Percentiles rank a stretch among this genome's conserved stretches.
These are phyloP conservation scores for Hysterangium stoloniferum DNA, from an alignment of 768 basidiomycete species.

Conservation along the genomic window DNA sequence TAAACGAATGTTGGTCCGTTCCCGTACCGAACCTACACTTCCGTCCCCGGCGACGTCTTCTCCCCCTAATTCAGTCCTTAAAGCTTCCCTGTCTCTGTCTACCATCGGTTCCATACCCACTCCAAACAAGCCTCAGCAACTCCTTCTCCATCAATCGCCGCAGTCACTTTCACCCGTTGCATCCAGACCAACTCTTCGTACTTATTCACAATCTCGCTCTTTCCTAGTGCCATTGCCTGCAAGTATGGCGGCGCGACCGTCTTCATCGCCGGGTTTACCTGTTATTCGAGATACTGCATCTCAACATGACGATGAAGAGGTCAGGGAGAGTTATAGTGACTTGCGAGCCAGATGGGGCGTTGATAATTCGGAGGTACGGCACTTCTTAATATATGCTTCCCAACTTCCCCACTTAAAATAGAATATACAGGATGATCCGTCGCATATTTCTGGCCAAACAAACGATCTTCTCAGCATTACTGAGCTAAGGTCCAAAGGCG, in stretches of 20 bases:
- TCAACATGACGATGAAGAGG: slow-evolving; percentile 38
- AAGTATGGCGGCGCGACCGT: slow-evolving; percentile 14
- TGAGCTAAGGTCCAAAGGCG: slow-evolving; percentile 73
- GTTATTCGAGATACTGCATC: slow-evolving; percentile 16
- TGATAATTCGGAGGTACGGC: slow-evolving; percentile 58
- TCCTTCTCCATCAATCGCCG: slow-evolving; percentile 14
- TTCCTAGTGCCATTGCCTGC: slow-evolving; percentile 60
- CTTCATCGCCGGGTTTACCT: background rate
- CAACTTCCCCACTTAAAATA: background rate
- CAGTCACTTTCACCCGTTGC: slow-evolving; percentile 19
- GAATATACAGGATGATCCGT: slow-evolving; percentile 7
- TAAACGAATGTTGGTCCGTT: slow-evolving; percentile 66
- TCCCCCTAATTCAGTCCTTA: background rate
- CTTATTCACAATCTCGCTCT: slow-evolving; percentile 59
- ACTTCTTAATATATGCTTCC: slow-evolving; percentile 12
- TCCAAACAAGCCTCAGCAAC: slow-evolving; percentile 13
- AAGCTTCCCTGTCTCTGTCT: background rate
- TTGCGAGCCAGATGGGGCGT: slow-evolving; percentile 76
- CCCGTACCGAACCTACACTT: slow-evolving; percentile 51
- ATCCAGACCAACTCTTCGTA: slow-evolving; percentile 15
- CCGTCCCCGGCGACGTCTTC: slow-evolving; percentile 4
- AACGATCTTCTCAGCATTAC: slow-evolving; percentile 39
- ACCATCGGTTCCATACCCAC: background rate
- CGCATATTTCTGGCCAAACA: slow-evolving; percentile 4
- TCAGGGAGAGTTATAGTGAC: slow-evolving; percentile 69